Conservation (phyloP, 148 eudicot species). For the Oxyria digyna region DNA sequence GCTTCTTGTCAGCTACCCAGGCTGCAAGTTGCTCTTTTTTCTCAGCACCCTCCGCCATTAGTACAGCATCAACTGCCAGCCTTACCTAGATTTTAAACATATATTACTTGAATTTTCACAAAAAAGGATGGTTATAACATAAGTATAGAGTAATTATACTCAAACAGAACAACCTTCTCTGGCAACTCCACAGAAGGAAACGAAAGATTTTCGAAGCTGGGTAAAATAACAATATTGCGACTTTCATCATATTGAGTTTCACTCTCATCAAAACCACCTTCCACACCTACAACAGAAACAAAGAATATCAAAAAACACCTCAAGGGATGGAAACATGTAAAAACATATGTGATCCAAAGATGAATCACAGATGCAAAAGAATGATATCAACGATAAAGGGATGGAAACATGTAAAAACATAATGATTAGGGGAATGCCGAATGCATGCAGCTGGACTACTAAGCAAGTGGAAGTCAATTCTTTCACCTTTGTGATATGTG, state of each 20-base stretch:
- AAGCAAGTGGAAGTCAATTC: background rate
- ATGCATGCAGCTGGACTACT: background rate
- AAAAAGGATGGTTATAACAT: background rate
- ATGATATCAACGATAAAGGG: background rate
- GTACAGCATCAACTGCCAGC: constrained; percentile 76
- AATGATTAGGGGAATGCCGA: background rate
- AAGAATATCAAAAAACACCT: constrained; percentile 6
- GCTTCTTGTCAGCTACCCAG: constrained; percentile 86
- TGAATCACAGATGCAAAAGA: background rate
- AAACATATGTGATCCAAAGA: no score
- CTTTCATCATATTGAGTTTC: constrained; percentile 73
- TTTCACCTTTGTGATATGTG: background rate
- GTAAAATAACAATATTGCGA: constrained; percentile 54
- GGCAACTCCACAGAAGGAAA: constrained; percentile 93
- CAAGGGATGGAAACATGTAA: background rate
- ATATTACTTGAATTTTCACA: background rate
- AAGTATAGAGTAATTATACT: background rate
- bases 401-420: background rate
- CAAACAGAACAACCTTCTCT: constrained; percentile 48
- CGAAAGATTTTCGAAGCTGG: constrained; percentile 56
- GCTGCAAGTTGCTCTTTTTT: constrained; percentile 83
- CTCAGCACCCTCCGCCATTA: constrained; percentile 79
- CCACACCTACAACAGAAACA: constrained; percentile 43
- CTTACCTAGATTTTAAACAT: constrained; percentile 50
- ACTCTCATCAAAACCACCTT: constrained; percentile 84